phyloP scores from a whole-genome alignment of 192 early-diverging fungal species.

The Umbelopsis sp. region DNA sequence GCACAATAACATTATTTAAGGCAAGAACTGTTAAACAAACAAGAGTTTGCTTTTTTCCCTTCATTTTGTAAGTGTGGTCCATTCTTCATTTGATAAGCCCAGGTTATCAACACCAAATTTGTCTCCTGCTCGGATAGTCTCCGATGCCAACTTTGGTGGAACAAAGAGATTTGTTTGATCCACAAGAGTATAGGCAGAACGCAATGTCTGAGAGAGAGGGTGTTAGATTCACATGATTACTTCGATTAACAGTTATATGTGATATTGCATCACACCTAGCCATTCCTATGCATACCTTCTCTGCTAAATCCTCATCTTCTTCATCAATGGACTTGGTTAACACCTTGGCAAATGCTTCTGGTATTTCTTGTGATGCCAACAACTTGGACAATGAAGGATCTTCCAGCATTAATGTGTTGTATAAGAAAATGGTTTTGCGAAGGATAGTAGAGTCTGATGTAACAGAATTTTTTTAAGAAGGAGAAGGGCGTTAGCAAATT shows the following conservation, averaged over 20 bases:
- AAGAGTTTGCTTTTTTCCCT: too few species aligned
- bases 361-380: constrained; percentile 48
- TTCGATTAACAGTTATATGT: too few species aligned
- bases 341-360: constrained; percentile 44
- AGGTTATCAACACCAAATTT: constrained; percentile 35
- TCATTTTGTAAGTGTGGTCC: constrained; percentile 20
- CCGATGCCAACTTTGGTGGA: constrained; percentile 18
- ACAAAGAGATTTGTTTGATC: neutral
- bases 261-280: neutral
- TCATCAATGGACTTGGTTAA: constrained; percentile 46
- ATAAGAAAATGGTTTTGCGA: constrained; percentile 63
- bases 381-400: constrained; percentile 43
- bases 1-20: too few species aligned
- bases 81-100: constrained; percentile 23
- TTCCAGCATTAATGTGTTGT: constrained; percentile 65
- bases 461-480: too few species aligned
- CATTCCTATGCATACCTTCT: constrained; percentile 32
- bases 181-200: constrained; percentile 27
- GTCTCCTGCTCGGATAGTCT: constrained; percentile 12
- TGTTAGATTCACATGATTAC: too few species aligned
- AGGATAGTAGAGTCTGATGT: constrained; percentile 41
- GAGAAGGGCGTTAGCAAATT: too few species aligned
- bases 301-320: constrained; percentile 47
- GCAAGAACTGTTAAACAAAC: too few species aligned
- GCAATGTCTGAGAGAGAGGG: constrained; percentile 14